phyloP scores from a whole-genome alignment of 1,139 yeast species.

The Lodderomyces pseudojiufengensis region DNA sequence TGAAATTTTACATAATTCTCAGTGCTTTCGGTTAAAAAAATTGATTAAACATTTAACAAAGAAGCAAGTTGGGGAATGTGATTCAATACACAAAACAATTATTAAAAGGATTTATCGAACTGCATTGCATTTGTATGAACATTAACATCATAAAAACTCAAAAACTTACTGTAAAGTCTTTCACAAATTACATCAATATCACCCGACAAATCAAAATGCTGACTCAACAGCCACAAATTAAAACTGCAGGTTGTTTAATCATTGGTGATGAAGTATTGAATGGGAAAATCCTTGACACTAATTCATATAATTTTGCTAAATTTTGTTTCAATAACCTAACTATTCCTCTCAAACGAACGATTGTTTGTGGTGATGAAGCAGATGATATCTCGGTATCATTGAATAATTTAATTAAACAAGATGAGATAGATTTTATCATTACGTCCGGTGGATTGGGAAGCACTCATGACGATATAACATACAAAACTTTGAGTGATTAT shows the following conservation, averaged over 20 bases:
- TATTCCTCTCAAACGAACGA: slow-evolving; percentile 60
- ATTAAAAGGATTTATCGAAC: too few species aligned
- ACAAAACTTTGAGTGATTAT: slow-evolving; percentile 64
- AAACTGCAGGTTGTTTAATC: slow-evolving; percentile 47
- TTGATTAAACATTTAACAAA: too few species aligned
- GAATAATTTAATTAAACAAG: slow-evolving; percentile 34
- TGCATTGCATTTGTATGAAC: too few species aligned
- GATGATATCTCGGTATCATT: slow-evolving; percentile 59
- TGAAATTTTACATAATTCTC: too few species aligned
- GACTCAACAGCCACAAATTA: slow-evolving; percentile 4
- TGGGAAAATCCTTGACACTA: slow-evolving; percentile 81
- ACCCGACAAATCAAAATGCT: too few species aligned
- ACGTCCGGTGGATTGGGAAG: slow-evolving; percentile 89
- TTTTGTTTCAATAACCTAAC: slow-evolving; percentile 51
- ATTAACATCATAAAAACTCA: too few species aligned
- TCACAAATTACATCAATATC: background rate
- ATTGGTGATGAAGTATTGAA: slow-evolving; percentile 88
- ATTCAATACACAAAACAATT: too few species aligned
- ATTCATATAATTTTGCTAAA: slow-evolving; percentile 67
- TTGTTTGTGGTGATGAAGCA: slow-evolving; percentile 75
- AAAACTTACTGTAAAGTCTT: too few species aligned
- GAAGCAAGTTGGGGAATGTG: too few species aligned
- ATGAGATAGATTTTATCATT: slow-evolving; percentile 62
- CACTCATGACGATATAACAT: slow-evolving; percentile 87
- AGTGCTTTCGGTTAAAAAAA: too few species aligned